Percentiles rank a stretch among this genome's conserved stretches.
These are phyloP conservation scores for Monilinia fructicola DNA, from an alignment of 2,329 filamentous ascomycete genomes.

Conservation along the genomic window DNA sequence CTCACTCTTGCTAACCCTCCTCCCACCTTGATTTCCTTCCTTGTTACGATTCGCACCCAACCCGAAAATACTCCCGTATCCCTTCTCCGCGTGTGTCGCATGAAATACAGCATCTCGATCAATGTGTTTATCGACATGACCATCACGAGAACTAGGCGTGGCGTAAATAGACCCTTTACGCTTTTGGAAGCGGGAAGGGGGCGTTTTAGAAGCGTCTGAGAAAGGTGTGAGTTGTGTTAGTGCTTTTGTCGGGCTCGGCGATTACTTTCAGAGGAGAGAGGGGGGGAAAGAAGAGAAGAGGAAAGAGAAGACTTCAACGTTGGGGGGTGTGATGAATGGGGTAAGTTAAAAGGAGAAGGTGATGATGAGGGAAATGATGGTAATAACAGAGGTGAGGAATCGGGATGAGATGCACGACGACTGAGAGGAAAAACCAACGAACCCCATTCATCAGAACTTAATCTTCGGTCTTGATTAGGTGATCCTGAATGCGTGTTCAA, in stretches of 20 bases:
- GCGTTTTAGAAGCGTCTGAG: constrained; percentile 22
- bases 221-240: neutral
- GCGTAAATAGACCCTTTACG: constrained; percentile 68
- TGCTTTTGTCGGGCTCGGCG: neutral
- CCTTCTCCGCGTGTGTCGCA: constrained; percentile 56
- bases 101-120: constrained; percentile 55
- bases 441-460: constrained; percentile 27
- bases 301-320: neutral
- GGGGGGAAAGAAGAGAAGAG: neutral
- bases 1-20: constrained; percentile 23
- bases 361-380: constrained; percentile 11
- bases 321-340: constrained; percentile 12
- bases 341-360: constrained; percentile 12
- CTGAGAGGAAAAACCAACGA: constrained; percentile 12
- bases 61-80: constrained; percentile 24
- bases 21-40: constrained; percentile 12
- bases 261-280: neutral
- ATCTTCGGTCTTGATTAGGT: constrained; percentile 16
- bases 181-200: constrained; percentile 59
- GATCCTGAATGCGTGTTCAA: constrained; percentile 4
- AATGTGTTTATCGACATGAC: constrained; percentile 60
- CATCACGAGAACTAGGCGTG: constrained; percentile 63
- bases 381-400: constrained; percentile 9
- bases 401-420: constrained; percentile 3
- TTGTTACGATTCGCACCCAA: neutral